phyloP scores from a whole-genome alignment of 2,329 filamentous ascomycete genomes.

The Trichophyton benhamiae region DNA sequence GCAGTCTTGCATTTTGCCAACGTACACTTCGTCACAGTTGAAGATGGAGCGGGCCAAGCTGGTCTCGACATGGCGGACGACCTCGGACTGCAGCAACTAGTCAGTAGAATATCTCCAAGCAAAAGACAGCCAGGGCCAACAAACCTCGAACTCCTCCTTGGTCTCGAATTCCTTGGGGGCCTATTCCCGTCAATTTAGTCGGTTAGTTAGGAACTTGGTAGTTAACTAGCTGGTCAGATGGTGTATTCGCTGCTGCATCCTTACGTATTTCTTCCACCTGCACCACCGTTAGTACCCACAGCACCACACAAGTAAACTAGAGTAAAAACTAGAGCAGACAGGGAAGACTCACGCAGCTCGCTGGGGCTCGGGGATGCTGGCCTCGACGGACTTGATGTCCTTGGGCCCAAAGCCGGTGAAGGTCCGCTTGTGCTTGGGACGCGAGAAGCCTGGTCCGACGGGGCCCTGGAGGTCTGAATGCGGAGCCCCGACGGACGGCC shows the following conservation, averaged over 20 bases:
- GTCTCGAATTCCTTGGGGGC: conserved; percentile 57
- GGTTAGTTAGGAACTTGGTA: no score
- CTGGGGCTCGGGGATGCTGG: conserved; percentile 77
- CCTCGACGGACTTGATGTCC: conserved; percentile 90
- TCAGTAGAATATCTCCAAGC: not conserved
- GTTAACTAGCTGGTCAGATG: no score
- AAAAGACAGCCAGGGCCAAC: not conserved
- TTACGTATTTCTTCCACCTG: conserved; percentile 51
- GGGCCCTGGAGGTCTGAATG: conserved; percentile 77
- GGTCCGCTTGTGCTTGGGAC: conserved; percentile 96
- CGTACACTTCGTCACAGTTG: conserved; percentile 80
- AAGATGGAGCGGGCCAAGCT: conserved; percentile 90
- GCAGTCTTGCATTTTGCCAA: not conserved
- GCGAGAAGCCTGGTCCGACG: conserved; percentile 70
- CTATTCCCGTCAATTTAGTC: conserved; percentile 23
- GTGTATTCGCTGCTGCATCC: no score
- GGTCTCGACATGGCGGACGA: conserved; percentile 91
- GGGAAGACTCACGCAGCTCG: conserved; percentile 52
- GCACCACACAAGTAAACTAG: not conserved
- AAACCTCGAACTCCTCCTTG: conserved; percentile 64
- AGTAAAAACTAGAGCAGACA: not conserved
- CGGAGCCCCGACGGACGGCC: conserved; percentile 68
- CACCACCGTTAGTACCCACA: not conserved
- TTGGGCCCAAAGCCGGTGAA: conserved; percentile 80
- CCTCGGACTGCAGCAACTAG: conserved; percentile 50